Evolutionary conservation across 1,284 basidiomycete species (phyloP).

Genomic region (Limonomyces culmigenus): DNA sequence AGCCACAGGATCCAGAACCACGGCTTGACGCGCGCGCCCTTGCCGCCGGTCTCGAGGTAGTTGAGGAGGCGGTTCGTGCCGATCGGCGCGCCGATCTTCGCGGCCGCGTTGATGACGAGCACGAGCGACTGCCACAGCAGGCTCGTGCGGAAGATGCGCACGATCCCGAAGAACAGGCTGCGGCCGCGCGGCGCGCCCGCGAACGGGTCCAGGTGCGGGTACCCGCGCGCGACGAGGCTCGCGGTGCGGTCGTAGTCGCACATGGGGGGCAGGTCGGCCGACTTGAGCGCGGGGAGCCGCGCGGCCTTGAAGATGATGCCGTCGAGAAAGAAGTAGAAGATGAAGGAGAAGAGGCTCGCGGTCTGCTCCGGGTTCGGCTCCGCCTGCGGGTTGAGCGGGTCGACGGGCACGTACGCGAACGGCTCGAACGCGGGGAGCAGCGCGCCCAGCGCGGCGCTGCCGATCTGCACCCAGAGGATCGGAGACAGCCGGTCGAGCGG

Average conservation of each 20-base stretch:
- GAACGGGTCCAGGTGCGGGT: slow-evolving; percentile 13
- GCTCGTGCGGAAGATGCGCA: slow-evolving; percentile 9
- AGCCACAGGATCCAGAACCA: slow-evolving; percentile 50
- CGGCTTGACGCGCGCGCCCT: slow-evolving; percentile 21
- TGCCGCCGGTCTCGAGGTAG: slow-evolving; percentile 25
- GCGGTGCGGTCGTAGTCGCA: slow-evolving; percentile 28
- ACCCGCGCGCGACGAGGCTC: slow-evolving; percentile 19
- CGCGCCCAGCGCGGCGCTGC: slow-evolving; percentile 22
- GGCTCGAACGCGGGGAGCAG: slow-evolving; percentile 30
- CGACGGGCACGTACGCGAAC: slow-evolving; percentile 23
- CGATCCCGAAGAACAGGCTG: slow-evolving; percentile 14
- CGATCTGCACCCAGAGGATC: slow-evolving; percentile 18
- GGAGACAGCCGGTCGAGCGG: slow-evolving; percentile 24
- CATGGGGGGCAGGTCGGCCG: slow-evolving; percentile 22
- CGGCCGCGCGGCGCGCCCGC: slow-evolving; percentile 8
- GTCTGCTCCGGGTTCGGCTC: slow-evolving; percentile 19
- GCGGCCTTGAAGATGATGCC: slow-evolving; percentile 15
- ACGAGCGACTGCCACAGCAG: slow-evolving; percentile 6
- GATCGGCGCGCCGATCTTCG: slow-evolving; percentile 21
- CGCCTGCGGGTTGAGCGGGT: slow-evolving; percentile 12
- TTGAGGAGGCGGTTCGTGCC: slow-evolving; percentile 27
- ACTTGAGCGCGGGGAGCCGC: slow-evolving; percentile 13
- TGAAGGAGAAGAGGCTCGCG: slow-evolving; percentile 14
- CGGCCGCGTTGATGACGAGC: slow-evolving; percentile 9
- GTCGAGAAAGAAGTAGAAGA: slow-evolving; percentile 16